Evolutionary conservation across 2,329 filamentous ascomycete genomes (phyloP), one percentile per base, ranked within the genome.

Genomic region (Penicillium sp.): DNA sequence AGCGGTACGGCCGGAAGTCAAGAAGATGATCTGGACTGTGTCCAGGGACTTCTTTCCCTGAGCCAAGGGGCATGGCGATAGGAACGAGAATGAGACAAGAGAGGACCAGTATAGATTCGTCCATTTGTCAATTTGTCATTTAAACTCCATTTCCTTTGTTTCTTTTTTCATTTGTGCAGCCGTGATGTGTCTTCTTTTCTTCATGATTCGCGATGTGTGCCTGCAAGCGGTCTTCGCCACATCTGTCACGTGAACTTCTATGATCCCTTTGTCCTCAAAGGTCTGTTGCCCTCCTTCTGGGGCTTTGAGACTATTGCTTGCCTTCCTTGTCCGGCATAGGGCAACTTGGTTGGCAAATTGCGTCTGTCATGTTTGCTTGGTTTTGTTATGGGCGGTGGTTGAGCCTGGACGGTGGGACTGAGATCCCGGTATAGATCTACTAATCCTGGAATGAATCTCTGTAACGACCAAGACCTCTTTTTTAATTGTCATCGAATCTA

Each of bases 11-110:
- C 63, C 26, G 85, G 84, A 8, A 86, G 86, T 67, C 90, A 90
- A 72, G 86, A 85, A 68, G 83, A 85, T 51, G 93, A 96, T 67
- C 79, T 95, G 70, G 90, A 95, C 68, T 95, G 90, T 66, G 87
- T 96, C 43, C 90, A 93, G 49, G 90, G 90, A n/a, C 74, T 97
- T 58, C 72, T 96, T 57, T 93, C 89, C 46, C 79, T 97, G 42
- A 95, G 90, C 65, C 89, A 95, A 74, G 93, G 92, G n/a, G 90
- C 90, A 66, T 96, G 92, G 91, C 82, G 84, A 66, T 88, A 73
- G 81, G 34, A 45, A 41, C 26, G n/a, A 45, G 33, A 21, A 23
- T 9, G 28, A 29, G 28, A 29, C 28, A 29, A 16, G n/a, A 46
- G 18, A 21, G 45, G 18, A 49, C 36, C 41, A 29, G 21, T 33